Percentiles rank a stretch among this genome's conserved stretches.
Evolutionary conservation across 2,329 filamentous ascomycete genomes (phyloP).

Genomic region (Rhynchosporium graminicola): DNA sequence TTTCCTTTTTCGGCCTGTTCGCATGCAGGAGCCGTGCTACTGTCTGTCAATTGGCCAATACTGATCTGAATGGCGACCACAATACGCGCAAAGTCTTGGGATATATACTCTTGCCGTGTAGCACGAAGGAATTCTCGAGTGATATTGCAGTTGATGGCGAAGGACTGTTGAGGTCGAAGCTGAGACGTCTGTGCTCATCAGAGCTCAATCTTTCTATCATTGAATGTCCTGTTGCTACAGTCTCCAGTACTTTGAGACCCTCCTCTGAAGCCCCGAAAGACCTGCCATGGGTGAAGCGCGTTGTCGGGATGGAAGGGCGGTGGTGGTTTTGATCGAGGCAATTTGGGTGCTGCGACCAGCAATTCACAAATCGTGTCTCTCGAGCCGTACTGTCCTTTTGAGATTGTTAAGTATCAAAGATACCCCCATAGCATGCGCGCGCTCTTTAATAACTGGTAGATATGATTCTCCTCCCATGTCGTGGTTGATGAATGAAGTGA

Average conservation of each 20-base stretch:
- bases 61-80: not conserved
- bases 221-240: no score
- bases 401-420: not conserved
- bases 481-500: not conserved
- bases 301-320: not conserved
- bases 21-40: not conserved
- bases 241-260: not conserved
- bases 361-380: not conserved
- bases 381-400: not conserved
- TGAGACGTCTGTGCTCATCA: not conserved
- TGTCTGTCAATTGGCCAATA: not conserved
- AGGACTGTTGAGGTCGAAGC: not conserved
- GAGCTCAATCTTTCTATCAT: not conserved
- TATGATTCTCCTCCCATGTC: not conserved
- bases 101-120: not conserved
- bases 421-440: not conserved
- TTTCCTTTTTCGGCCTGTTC: not conserved
- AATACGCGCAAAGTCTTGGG: not conserved
- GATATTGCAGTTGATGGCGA: not conserved
- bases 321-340: not conserved
- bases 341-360: not conserved
- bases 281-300: not conserved
- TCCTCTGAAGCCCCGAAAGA: no score
- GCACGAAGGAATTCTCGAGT: not conserved
- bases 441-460: slow-evolving; percentile 1